Conservation (phyloP, 1,284 basidiomycete species). For the Papiliotrema flavescens region DNA sequence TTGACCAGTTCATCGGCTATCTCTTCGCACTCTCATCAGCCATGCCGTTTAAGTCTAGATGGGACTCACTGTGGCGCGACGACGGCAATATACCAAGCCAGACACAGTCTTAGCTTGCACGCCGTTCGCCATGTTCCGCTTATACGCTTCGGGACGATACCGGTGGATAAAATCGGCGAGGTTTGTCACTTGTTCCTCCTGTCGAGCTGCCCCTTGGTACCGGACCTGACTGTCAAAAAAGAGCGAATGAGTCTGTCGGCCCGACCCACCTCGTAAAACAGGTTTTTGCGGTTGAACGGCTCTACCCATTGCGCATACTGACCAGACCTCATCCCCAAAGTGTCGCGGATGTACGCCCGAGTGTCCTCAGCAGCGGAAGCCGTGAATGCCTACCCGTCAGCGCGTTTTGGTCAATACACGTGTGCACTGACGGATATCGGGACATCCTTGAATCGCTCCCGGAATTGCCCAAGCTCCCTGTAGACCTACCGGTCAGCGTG, state of each 20-base stretch:
- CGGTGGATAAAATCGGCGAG: constrained; percentile 62
- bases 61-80: constrained; percentile 13
- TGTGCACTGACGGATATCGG: constrained; percentile 66
- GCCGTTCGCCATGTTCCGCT: constrained; percentile 18
- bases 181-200: constrained; percentile 48
- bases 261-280: constrained; percentile 68
- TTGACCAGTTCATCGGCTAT: constrained; percentile 60
- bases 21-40: constrained; percentile 57
- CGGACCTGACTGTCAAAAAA: constrained; percentile 15
- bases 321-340: constrained; percentile 59
- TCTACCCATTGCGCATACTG: constrained; percentile 63
- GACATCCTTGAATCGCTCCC: constrained; percentile 62
- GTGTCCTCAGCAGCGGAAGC: constrained; percentile 57
- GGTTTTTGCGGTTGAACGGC: constrained; percentile 73
- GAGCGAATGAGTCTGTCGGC: neutral
- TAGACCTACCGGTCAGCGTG: constrained; percentile 54
- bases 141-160: constrained; percentile 20
- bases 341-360: constrained; percentile 65
- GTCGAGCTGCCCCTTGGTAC: constrained; percentile 12
- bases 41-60: neutral
- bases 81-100: constrained; percentile 76
- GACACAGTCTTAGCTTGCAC: constrained; percentile 55
- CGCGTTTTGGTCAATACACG: neutral
- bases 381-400: constrained; percentile 40
- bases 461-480: constrained; percentile 65